Evolutionary conservation across 176 grass and related monocot species (phyloP).

Genomic region (Raddia guianensis): DNA sequence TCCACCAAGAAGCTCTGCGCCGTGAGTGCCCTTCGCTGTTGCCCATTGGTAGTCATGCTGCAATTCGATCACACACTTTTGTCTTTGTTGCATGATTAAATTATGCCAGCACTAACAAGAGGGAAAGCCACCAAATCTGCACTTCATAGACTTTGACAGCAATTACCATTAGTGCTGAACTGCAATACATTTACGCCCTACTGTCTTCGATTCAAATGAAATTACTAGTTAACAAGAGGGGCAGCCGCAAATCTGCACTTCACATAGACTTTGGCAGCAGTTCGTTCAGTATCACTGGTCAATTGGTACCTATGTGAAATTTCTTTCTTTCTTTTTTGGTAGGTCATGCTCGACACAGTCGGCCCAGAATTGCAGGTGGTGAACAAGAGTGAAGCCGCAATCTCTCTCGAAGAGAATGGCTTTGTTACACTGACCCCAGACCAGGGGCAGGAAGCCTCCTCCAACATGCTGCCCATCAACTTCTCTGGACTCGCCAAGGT

Average conservation of each 20-base stretch:
- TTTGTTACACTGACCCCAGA: conserved; percentile 81
- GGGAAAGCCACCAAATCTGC: too few species aligned
- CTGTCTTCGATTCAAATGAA: conserved; percentile 66
- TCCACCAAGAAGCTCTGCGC: conserved; percentile 93
- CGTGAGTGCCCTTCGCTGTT: conserved; percentile 37
- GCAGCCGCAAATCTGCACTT: conserved; percentile 8
- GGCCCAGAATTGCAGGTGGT: conserved; percentile 93
- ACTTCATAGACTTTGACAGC: too few species aligned
- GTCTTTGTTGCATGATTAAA: background rate
- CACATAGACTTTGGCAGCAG: background rate
- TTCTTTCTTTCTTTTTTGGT: background rate
- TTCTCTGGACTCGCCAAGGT: conserved; percentile 81
- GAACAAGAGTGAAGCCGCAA: conserved; percentile 72
- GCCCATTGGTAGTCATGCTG: background rate
- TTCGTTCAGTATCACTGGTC: background rate
- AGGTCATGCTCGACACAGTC: conserved; percentile 98
- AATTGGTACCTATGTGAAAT: background rate
- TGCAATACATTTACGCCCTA: too few species aligned
- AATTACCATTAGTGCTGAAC: too few species aligned
- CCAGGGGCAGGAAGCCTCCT: conserved; percentile 69
- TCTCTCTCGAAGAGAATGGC: conserved; percentile 87
- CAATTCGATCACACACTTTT: background rate
- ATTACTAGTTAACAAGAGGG: background rate
- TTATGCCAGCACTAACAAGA: too few species aligned
- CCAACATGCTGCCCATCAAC: conserved; percentile 82